Evolutionary conservation across 352 stramenopile genomes (phyloP).

Genomic region (Globisporangium iwayamae): DNA sequence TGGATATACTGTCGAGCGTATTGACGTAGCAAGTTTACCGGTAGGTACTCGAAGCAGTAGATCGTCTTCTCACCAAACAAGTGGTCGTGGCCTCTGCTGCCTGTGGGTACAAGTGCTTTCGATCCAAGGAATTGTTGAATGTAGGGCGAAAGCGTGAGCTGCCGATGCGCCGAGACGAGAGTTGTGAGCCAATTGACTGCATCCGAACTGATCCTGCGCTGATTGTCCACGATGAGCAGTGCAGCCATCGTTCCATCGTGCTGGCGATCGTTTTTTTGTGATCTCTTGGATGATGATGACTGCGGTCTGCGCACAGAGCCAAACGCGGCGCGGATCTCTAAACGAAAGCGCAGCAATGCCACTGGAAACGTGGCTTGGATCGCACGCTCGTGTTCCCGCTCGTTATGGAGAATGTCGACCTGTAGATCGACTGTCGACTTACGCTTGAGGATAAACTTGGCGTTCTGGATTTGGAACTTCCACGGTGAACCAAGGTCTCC

Average conservation of each 20-base stretch:
- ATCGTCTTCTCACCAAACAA: not conserved
- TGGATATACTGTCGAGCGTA: not conserved
- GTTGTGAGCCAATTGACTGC: not conserved
- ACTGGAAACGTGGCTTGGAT: slow-evolving; percentile 6
- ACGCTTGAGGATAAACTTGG: slow-evolving; percentile 4
- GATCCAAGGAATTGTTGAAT: slow-evolving; percentile 8
- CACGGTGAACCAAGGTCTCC: not conserved
- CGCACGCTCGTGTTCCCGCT: slow-evolving; percentile 3
- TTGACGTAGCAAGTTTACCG: not conserved
- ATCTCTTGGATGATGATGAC: not conserved
- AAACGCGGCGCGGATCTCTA: not conserved
- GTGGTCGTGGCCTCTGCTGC: not conserved
- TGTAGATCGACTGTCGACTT: not conserved
- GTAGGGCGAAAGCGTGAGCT: slow-evolving; percentile 6
- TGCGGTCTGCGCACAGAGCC: not conserved
- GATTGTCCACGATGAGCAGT: slow-evolving; percentile 3
- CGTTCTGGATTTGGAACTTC: slow-evolving; percentile 2
- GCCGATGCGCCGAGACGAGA: not conserved
- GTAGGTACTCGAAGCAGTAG: slow-evolving; percentile 10
- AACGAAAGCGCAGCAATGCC: not conserved
- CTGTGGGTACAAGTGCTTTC: not conserved
- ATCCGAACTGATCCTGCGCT: not conserved
- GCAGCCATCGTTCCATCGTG: not conserved
- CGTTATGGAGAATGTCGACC: slow-evolving; percentile 5
- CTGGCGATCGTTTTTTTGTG: not conserved